Base-by-base conservation (phyloP, 805 yeast genomes). In the Nakazawaea ernobii region DNA sequence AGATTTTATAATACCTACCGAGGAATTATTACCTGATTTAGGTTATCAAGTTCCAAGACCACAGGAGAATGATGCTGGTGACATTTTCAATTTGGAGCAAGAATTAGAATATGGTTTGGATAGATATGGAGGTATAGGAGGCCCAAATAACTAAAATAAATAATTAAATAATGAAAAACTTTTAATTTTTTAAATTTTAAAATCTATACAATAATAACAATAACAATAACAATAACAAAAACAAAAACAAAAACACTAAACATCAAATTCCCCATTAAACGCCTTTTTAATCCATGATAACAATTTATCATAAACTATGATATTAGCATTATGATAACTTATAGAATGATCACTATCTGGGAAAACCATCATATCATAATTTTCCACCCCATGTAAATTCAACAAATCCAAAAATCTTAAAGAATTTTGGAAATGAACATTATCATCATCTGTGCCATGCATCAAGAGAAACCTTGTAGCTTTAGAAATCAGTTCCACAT, bases 371-470 rank as follows among this genome's bases (percentile, higher is more conserved):
- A 84, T 69, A 57, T 86, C 94, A 54, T 81, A 86, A 65, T 94
- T 94, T 59, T 87, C 95, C n/a, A 90, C 77, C 2, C 75, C 76
- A n/a, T 71, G 77, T 46, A 82, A 57, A 57, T 91, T 84, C 47
- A 92, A 71, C 54, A 76, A 68, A 66, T 94, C 98, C 40, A 94
- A 60, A 35, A 94, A 69, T 61, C 82, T 80, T 50, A 89, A 71
- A 39, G 92, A 78, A 67, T 94, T 88, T 62, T 94, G 99, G 66
- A 91, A 79, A 66, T 94, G 98, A 40, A 94, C 99, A 57, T 94
- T 94, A 65, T 94, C 99, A 66, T 94, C 99, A 4, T 97, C 96
- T 0, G 97, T 83, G 1, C 99, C 99, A 60, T 92, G 99, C 88
- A 92, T 88, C 33, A 94, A 61, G 51, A 94, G 65, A 59, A 94